These are phyloP conservation scores for Neofusicoccum sp. DNA, from an alignment of 2,329 filamentous ascomycete species.

Conservation along the genomic window DNA sequence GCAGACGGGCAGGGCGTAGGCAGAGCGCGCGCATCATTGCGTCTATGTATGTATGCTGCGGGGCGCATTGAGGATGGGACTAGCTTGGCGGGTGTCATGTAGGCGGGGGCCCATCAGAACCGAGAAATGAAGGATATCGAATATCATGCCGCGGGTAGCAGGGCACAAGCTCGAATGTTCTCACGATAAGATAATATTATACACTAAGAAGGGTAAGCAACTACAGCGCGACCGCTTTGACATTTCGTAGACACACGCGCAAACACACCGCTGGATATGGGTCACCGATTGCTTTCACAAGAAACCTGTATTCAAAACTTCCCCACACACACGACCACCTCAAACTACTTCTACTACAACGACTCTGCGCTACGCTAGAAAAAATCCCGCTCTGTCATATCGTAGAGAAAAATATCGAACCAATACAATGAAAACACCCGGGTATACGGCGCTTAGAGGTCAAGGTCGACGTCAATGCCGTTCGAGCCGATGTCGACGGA, in stretches of 20 bases:
- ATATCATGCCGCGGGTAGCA: not conserved
- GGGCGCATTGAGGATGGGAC: not conserved
- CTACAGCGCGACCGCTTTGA: not conserved
- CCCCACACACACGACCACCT: no score
- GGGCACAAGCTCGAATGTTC: not conserved
- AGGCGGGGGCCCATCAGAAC: not conserved
- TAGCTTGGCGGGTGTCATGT: not conserved
- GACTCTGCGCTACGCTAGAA: not conserved
- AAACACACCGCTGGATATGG: not conserved
- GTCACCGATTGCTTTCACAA: no score
- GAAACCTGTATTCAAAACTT: no score
- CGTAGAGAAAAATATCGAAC: not conserved
- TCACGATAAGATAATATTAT: conserved; percentile 3
- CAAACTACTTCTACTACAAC: no score
- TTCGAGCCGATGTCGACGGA: conserved; percentile 9
- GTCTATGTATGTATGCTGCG: not conserved
- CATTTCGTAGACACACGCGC: not conserved
- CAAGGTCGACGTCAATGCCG: conserved; percentile 18
- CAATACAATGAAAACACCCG: not conserved
- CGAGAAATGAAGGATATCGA: not conserved
- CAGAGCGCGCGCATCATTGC: not conserved
- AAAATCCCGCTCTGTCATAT: conserved; percentile 5
- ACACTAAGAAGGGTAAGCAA: conserved; percentile 1
- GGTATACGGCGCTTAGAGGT: conserved; percentile 10
- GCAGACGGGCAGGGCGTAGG: no score